phyloP scores from a whole-genome alignment of 441 rosid species.

The Populus hybrid region DNA sequence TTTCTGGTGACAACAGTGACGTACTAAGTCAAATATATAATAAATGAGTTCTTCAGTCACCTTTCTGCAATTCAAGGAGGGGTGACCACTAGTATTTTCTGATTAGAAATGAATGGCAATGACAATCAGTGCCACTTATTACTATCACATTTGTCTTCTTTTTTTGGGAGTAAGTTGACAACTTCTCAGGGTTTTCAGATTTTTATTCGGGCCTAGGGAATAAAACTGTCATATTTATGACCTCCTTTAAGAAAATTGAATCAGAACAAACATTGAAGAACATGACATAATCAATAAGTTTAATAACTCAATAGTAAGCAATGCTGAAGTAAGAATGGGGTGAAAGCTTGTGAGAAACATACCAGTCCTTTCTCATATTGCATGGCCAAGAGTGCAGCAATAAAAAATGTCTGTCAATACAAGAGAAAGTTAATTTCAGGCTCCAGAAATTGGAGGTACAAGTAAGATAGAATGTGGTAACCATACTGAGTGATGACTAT shows the following conservation, averaged over 20 bases:
- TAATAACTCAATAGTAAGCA: neutral
- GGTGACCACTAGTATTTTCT: neutral
- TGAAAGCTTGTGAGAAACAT: conserved; percentile 18
- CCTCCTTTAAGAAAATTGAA: neutral
- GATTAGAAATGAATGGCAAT: neutral
- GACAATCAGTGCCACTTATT: neutral
- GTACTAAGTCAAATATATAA: neutral
- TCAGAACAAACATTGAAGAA: neutral
- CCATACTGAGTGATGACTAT: neutral
- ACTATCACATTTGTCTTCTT: neutral
- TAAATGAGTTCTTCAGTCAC: neutral
- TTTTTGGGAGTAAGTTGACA: neutral
- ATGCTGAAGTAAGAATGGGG: neutral
- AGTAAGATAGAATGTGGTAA: neutral
- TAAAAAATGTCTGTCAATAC: conserved; percentile 67
- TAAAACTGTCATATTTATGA: neutral
- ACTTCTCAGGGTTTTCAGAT: neutral
- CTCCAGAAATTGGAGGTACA: conserved; percentile 1
- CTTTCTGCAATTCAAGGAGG: neutral
- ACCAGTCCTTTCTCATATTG: conserved; percentile 85
- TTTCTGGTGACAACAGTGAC: too few species aligned
- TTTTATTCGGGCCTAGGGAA: neutral
- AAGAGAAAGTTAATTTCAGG: conserved; percentile 15
- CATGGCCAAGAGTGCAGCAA: conserved; percentile 91
- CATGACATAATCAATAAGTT: neutral